Conservation (phyloP, 345 rosid genomes). For the Pistacia atlantica region DNA sequence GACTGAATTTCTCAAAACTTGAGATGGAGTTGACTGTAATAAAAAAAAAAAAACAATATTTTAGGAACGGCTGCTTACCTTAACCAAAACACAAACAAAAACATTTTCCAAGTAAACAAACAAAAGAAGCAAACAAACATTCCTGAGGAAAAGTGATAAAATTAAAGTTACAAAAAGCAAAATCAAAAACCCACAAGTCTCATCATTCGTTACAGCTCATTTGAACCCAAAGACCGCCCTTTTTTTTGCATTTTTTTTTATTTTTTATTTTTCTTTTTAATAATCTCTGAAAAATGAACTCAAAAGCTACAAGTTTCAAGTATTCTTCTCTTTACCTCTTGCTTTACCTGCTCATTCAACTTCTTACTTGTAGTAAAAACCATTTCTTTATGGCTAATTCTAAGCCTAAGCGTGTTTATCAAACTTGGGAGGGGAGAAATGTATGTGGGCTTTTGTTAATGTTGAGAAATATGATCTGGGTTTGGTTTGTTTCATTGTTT, state of each 20-base stretch:
- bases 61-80: background rate
- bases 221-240: constrained; percentile 41
- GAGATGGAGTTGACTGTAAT: too few relatives aligned
- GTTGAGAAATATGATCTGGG: too few relatives aligned
- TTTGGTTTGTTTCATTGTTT: too few relatives aligned
- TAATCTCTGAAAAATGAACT: constrained; percentile 23
- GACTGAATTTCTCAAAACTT: too few relatives aligned
- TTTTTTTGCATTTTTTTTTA: constrained; percentile 7
- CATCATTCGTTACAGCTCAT: constrained; percentile 42
- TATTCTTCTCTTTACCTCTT: constrained; percentile 32
- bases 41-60: background rate
- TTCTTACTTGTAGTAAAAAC: constrained; percentile 7
- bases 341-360: background rate
- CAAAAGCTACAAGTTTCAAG: constrained; percentile 32
- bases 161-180: constrained; percentile 23
- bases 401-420: constrained; percentile 37
- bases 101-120: background rate
- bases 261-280: constrained; percentile 23
- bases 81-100: background rate
- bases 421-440: constrained; percentile 59
- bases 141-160: constrained; percentile 9
- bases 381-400: constrained; percentile 36
- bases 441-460: constrained; percentile 23
- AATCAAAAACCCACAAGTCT: constrained; percentile 27
- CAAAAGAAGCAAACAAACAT: background rate